Conservation (phyloP, 169 alveolate genomes). For the Eimeria maxima region DNA sequence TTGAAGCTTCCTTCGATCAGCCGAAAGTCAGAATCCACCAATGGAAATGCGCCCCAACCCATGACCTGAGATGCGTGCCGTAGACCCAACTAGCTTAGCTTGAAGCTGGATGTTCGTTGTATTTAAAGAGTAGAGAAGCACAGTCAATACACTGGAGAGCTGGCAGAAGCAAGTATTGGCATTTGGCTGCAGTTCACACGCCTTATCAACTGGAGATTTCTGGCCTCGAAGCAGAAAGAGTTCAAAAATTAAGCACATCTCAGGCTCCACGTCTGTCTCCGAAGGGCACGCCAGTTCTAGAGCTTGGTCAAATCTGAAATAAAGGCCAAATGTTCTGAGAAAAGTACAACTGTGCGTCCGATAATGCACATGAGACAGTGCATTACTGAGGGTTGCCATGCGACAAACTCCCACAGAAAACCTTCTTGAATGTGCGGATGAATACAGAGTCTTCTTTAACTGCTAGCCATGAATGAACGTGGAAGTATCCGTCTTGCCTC, state of each 20-base stretch:
- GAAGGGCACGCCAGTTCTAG: constrained; percentile 87
- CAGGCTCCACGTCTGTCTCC: constrained; percentile 84
- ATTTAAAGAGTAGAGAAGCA: not conserved
- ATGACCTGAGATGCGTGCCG: constrained; percentile 66
- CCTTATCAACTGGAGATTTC: constrained; percentile 86
- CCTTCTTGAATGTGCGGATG: not conserved
- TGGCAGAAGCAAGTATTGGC: not conserved
- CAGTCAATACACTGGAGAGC: not conserved
- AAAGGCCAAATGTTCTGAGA: not conserved
- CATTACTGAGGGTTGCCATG: not conserved
- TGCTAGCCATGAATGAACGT: not conserved
- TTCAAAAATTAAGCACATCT: constrained; percentile 88
- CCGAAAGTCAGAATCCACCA: constrained; percentile 88
- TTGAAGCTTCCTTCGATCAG: constrained; percentile 88
- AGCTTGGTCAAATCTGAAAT: constrained; percentile 82
- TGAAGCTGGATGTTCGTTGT: not conserved
- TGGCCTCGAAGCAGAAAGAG: constrained; percentile 84
- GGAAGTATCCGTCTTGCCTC: not conserved
- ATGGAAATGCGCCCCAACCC: constrained; percentile 89
- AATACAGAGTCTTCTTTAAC: not conserved
- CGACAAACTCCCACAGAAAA: not conserved
- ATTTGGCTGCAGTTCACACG: not conserved
- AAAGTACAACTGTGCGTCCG: not conserved
- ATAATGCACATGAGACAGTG: not conserved
- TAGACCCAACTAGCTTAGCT: not conserved